Conservation (phyloP, 2,329 filamentous ascomycete genomes). For the Chaetomiaceae sp. region DNA sequence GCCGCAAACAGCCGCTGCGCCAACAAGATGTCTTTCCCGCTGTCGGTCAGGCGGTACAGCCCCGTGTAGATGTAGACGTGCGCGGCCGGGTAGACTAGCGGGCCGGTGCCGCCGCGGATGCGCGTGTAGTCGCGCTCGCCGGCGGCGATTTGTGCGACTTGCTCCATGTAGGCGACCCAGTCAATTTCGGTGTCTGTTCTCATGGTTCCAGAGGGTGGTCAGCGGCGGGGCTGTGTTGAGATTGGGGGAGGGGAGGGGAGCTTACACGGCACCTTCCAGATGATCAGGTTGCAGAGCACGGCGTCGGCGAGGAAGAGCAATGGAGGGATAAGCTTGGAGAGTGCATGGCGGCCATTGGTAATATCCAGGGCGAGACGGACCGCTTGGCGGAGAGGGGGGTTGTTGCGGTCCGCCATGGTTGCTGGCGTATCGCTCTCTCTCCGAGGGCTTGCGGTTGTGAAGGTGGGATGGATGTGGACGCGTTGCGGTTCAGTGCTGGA, state of each 20-base stretch:
- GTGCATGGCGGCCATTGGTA: constrained; percentile 42
- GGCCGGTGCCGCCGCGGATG: constrained; percentile 83
- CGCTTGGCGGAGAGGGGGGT: constrained; percentile 25
- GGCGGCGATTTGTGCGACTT: constrained; percentile 68
- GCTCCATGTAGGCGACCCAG: constrained; percentile 96
- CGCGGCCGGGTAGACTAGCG: constrained; percentile 87
- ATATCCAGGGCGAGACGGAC: constrained; percentile 36
- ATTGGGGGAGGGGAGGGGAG: too few relatives aligned
- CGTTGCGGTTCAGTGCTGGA: too few relatives aligned
- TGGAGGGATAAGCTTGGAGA: constrained; percentile 48
- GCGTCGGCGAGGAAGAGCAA: constrained; percentile 65
- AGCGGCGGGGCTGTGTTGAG: too few relatives aligned
- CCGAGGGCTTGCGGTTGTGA: too few relatives aligned
- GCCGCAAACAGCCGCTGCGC: constrained; percentile 81
- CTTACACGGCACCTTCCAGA: constrained; percentile 80
- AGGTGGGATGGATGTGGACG: too few relatives aligned
- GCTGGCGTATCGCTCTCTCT: background rate
- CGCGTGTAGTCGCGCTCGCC: constrained; percentile 85
- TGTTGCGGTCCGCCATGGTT: constrained; percentile 15
- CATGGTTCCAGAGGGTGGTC: background rate
- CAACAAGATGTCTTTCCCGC: constrained; percentile 66
- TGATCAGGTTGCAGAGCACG: constrained; percentile 64
- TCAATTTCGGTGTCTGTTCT: constrained; percentile 84
- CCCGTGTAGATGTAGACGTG: constrained; percentile 87
- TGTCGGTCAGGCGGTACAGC: constrained; percentile 70